Evolutionary conservation across 208 protist species (phyloP), one percentile per base, ranked within the genome.

Genomic region (Herpetomonas samuelpessoai): DNA sequence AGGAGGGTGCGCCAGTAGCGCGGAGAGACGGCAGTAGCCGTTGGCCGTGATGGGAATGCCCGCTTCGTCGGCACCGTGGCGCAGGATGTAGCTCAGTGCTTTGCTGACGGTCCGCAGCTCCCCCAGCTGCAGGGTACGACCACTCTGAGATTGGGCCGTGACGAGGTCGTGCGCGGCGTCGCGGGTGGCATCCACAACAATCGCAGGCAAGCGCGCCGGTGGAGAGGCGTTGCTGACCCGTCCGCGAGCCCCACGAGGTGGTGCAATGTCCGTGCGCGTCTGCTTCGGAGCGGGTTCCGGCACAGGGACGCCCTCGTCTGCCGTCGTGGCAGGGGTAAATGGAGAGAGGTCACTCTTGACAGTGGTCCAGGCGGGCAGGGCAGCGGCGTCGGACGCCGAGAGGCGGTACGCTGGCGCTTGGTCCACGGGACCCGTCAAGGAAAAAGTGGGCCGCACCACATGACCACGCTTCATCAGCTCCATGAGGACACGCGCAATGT

Each of bases 401-500:
- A 41, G 30, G 31, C 0, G 35, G 21, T 27, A 21, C 44, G 6
- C 3, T 18, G 51, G 38, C n/a, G 22, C 16, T 10, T 3, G 4
- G 12, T 6, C 4, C 4, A 48, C 16, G 4, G 27, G 21, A n/a
- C 39, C 7, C 16, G 9, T 12, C n/a, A 28, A 41, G 35, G 22
- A 22, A 4, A 10, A 28, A 7, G 87, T 90, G 2, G 76, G 62
- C 27, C 28, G 41, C 41, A 91, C 63, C 1, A 73, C 41, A 58
- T 78, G 55, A 19, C 79, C 78, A 31, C 72, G 66, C 27, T 44
- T 41, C 22, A 95, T 51, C 22, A 95, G 51, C 48, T 51, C 63
- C 21, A 70, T 72, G 25, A 95, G 16, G 14, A 93, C 75, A 16
- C 62, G 47, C 0, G 92, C 76, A 60, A 98, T 98, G 77, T 98